Conservation (phyloP, 1,284 basidiomycete genomes). For the Naganishia albida region DNA sequence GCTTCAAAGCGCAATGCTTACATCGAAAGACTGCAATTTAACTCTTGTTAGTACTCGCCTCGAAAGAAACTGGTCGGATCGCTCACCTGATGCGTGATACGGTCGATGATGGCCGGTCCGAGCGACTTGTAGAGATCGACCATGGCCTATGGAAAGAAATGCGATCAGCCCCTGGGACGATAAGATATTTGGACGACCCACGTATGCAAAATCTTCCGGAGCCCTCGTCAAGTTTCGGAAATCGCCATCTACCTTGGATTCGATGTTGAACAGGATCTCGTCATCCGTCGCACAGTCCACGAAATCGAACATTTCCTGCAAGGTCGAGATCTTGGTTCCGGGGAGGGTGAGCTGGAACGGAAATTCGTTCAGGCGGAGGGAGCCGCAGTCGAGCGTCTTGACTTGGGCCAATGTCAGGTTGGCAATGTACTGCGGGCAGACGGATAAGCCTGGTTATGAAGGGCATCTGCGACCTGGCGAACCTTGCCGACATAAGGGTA, state of each 20-base stretch:
- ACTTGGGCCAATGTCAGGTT: constrained; percentile 75
- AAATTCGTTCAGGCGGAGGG: constrained; percentile 63
- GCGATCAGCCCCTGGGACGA: not conserved
- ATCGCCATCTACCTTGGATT: constrained; percentile 71
- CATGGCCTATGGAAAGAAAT: constrained; percentile 30
- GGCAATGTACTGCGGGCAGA: constrained; percentile 57
- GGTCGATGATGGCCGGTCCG: constrained; percentile 40
- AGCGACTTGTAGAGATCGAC: constrained; percentile 37
- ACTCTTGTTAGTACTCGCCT: not conserved
- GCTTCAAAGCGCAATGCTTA: not conserved
- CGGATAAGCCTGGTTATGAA: not conserved
- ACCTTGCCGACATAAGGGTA: constrained; percentile 62
- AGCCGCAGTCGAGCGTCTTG: constrained; percentile 74
- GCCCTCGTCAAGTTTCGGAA: constrained; percentile 61
- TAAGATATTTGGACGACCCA: not conserved
- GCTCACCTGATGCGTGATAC: constrained; percentile 43
- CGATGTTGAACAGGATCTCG: constrained; percentile 71
- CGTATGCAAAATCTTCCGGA: constrained; percentile 67
- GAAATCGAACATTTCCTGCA: constrained; percentile 72
- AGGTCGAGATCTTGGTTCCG: constrained; percentile 68
- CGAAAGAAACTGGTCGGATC: constrained; percentile 30
- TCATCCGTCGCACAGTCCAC: constrained; percentile 62
- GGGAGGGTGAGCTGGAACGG: constrained; percentile 60
- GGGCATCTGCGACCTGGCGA: not conserved
- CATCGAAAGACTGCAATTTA: constrained; percentile 24